Evolutionary conservation across 495 filamentous ascomycete genomes (phyloP).

Genomic region (Usnea hakonensis): DNA sequence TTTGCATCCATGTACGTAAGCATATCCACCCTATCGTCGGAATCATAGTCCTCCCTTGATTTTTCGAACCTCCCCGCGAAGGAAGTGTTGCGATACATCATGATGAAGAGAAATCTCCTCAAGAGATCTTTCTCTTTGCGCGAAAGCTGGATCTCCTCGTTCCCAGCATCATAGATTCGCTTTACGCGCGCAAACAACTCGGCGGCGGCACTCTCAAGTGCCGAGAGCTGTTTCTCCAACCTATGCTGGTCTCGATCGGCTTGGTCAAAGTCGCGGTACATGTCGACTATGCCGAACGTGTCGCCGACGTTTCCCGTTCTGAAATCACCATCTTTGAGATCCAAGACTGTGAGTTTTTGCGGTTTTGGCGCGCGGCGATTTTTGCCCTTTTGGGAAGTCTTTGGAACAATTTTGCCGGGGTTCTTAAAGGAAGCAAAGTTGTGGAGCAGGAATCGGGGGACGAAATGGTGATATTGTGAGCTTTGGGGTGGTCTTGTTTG

Average conservation of each 20-base stretch:
- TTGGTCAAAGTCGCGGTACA: constrained; percentile 35
- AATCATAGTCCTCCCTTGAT: constrained; percentile 31
- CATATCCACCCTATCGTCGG: constrained; percentile 33
- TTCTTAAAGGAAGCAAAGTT: constrained; percentile 34
- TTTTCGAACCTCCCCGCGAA: constrained; percentile 32
- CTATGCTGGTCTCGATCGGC: constrained; percentile 23
- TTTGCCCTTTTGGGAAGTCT: constrained; percentile 1
- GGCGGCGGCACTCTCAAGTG: constrained; percentile 29
- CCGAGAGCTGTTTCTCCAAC: constrained; percentile 33
- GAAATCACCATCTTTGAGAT: constrained; percentile 21
- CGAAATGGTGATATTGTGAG: constrained; percentile 40
- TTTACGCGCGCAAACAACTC: constrained; percentile 29
- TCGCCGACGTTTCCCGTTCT: constrained; percentile 30
- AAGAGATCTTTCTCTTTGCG: constrained; percentile 36
- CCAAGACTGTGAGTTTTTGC: constrained; percentile 17
- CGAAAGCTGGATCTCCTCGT: constrained; percentile 28
- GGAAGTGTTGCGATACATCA: constrained; percentile 38
- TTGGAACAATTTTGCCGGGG: constrained; percentile 6
- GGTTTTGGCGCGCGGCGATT: background rate
- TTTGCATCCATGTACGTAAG: constrained; percentile 39
- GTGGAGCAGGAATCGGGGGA: constrained; percentile 40
- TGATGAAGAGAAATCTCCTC: constrained; percentile 47
- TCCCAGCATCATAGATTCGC: constrained; percentile 19
- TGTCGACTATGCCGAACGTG: constrained; percentile 35
- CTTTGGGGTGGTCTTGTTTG: background rate